phyloP scores from a whole-genome alignment of 139 green algal species.

The Micromonas pusilla region DNA sequence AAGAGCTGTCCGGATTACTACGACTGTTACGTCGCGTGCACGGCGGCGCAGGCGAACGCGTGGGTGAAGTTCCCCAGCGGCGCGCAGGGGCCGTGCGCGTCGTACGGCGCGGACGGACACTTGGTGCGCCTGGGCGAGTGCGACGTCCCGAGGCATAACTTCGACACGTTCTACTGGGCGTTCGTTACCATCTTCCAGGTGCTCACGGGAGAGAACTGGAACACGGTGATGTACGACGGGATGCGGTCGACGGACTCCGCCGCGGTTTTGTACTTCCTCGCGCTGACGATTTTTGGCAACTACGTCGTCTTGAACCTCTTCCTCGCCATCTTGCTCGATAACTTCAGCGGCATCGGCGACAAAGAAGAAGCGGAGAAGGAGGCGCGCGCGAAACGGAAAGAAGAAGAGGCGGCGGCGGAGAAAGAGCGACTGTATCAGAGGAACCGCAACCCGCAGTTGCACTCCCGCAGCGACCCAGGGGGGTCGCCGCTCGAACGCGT shows the following conservation, averaged over 20 bases:
- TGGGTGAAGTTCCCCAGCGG: not conserved
- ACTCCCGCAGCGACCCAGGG: no score
- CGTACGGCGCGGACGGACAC: not conserved
- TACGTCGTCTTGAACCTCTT: slow-evolving; percentile 42
- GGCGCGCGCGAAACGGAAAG: not conserved
- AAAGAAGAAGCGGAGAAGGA: not conserved
- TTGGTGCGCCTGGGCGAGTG: not conserved
- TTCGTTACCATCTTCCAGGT: slow-evolving; percentile 33
- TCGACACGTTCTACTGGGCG: slow-evolving; percentile 29
- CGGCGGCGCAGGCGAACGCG: not conserved
- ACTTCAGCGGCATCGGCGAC: not conserved
- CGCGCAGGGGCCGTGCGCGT: not conserved
- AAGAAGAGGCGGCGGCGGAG: not conserved
- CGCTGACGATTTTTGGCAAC: slow-evolving; percentile 36
- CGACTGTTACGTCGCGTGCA: not conserved
- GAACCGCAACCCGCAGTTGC: no score
- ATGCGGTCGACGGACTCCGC: slow-evolving; percentile 12
- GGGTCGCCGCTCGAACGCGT: no score
- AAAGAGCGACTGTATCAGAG: no score
- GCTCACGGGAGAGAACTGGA: slow-evolving; percentile 38
- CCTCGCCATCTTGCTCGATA: slow-evolving; percentile 40
- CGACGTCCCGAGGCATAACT: slow-evolving; percentile 16
- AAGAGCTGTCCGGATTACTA: not conserved
- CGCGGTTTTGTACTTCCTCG: slow-evolving; percentile 39
- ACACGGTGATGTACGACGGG: slow-evolving; percentile 33